Percentiles rank a stretch among this genome's conserved stretches.
phyloP scores from a whole-genome alignment of 176 grass and related monocot species.

The Phoenix dactylifera region DNA sequence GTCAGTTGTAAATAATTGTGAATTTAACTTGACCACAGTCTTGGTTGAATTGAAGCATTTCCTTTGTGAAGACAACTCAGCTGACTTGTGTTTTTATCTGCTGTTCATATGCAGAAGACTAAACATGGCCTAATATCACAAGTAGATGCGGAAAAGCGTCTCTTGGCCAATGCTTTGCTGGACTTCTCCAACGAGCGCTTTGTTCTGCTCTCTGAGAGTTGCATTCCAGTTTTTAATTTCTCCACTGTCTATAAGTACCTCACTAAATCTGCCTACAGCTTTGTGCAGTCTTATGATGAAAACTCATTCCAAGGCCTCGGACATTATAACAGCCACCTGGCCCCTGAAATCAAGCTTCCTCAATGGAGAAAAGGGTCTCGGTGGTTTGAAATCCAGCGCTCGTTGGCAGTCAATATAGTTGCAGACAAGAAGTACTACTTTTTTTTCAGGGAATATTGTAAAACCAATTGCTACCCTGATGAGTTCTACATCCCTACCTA shows the following conservation, averaged over 20 bases:
- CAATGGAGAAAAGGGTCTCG: constrained; percentile 1
- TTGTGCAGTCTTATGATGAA: not conserved
- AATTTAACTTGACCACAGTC: too few species aligned
- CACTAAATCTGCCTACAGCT: not conserved
- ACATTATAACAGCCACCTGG: not conserved
- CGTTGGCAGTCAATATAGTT: not conserved
- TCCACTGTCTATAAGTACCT: not conserved
- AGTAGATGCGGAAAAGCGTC: not conserved
- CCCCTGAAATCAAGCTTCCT: not conserved
- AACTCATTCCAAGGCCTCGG: not conserved
- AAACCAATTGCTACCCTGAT: not conserved
- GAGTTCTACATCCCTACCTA: constrained; percentile 5
- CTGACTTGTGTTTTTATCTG: not conserved
- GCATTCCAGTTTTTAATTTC: not conserved
- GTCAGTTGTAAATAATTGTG: too few species aligned
- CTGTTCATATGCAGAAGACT: not conserved
- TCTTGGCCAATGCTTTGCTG: constrained; percentile 1
- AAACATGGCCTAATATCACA: not conserved
- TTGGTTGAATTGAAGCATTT: too few species aligned
- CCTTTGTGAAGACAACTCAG: not conserved
- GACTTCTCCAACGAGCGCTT: constrained; percentile 9
- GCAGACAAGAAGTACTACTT: not conserved
- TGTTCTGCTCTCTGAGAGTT: constrained; percentile 5
- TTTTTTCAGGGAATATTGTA: not conserved
- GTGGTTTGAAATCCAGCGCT: not conserved